Conservation (phyloP, 495 filamentous ascomycete species). For the Usnea hakonensis region DNA sequence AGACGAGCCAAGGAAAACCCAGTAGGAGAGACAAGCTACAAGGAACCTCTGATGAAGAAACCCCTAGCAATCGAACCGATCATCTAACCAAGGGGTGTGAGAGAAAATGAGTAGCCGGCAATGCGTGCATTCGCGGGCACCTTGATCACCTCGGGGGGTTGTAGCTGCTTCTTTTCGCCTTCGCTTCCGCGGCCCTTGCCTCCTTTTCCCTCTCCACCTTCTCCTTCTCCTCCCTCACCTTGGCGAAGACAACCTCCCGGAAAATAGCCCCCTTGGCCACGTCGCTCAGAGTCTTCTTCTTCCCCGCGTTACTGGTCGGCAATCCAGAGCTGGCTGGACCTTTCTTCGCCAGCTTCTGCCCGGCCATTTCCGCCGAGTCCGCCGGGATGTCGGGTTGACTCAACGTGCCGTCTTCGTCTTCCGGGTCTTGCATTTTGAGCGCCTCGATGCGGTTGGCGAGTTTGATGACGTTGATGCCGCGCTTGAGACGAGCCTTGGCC, state of each 20-base stretch:
- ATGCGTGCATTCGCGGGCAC: not conserved
- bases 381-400: conserved; percentile 54
- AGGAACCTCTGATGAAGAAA: not conserved
- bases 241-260: conserved; percentile 93
- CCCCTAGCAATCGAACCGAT: not conserved
- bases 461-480: conserved; percentile 95
- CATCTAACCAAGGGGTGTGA: not conserved
- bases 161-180: conserved; percentile 23
- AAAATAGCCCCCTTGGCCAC: conserved; percentile 87
- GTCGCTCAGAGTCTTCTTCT: conserved; percentile 63
- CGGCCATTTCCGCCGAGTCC: conserved; percentile 43
- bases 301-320: conserved; percentile 21
- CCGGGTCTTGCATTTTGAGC: conserved; percentile 92
- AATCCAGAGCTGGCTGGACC: conserved; percentile 25
- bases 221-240: conserved; percentile 89
- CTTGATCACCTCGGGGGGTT: not conserved
- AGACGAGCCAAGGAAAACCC: not conserved
- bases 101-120: not conserved
- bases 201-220: conserved; percentile 66
- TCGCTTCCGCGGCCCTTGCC: conserved; percentile 45
- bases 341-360: conserved; percentile 27
- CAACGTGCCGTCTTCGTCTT: conserved; percentile 65
- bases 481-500: conserved; percentile 77
- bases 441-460: conserved; percentile 94
- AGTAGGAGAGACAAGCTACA: not conserved